A percentile compares a stretch with the other conserved stretches of the same genome.
Conservation (phyloP, 495 filamentous ascomycete genomes). For the Neurospora sp. region DNA sequence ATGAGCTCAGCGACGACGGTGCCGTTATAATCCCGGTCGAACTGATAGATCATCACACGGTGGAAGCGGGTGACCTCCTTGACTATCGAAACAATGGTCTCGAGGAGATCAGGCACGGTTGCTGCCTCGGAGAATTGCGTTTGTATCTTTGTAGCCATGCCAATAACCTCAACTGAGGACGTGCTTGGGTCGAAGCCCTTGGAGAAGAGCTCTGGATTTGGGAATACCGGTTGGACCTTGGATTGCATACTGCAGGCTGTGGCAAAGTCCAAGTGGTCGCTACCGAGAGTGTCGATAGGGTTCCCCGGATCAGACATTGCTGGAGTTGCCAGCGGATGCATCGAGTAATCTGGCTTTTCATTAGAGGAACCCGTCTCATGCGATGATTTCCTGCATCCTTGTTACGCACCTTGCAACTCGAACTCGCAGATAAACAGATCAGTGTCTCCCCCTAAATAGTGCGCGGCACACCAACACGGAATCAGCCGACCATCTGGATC, state of each 20-base stretch:
- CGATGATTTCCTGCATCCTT: not conserved
- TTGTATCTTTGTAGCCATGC: conserved; percentile 15
- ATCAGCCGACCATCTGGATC: conserved; percentile 12
- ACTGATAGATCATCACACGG: conserved; percentile 18
- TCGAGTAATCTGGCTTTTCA: conserved; percentile 5
- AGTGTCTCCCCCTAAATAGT: conserved; percentile 9
- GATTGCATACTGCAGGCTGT: conserved; percentile 16
- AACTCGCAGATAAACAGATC: conserved; percentile 19
- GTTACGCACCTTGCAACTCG: conserved; percentile 9
- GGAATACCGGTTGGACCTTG: conserved; percentile 11
- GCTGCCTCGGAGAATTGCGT: conserved; percentile 10
- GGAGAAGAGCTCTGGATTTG: not conserved
- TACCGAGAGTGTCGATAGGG: conserved; percentile 16
- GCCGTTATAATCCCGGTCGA: conserved; percentile 17
- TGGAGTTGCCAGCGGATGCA: conserved; percentile 8
- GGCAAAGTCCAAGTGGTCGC: conserved; percentile 16
- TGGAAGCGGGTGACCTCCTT: conserved; percentile 13
- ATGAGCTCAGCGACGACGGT: conserved; percentile 17
- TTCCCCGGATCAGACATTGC: not conserved
- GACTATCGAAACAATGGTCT: conserved; percentile 12
- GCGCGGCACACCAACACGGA: conserved; percentile 18
- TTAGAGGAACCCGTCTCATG: not conserved
- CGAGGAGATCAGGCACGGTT: conserved; percentile 8
- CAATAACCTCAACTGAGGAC: conserved; percentile 12
- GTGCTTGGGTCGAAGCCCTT: conserved; percentile 2